Evolutionary conservation across 345 rosid genomes (phyloP).

Genomic region (Laguncularia racemosa): DNA sequence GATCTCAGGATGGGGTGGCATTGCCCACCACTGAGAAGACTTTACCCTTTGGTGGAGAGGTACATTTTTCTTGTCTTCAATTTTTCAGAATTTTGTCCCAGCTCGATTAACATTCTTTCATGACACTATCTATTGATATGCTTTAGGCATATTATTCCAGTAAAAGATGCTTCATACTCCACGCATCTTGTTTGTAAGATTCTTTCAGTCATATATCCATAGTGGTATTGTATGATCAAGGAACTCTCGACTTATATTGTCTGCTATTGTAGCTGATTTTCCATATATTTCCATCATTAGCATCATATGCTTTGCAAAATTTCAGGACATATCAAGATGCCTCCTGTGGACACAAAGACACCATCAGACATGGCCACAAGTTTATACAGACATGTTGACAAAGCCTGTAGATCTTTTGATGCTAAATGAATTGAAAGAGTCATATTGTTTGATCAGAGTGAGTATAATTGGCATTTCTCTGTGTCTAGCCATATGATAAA

Average conservation of each 20-base stretch:
- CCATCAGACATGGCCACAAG: conserved; percentile 93
- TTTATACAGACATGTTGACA: conserved; percentile 61
- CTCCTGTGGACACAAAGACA: conserved; percentile 94
- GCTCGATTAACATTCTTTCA: neutral
- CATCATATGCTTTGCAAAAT: neutral
- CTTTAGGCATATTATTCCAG: no score
- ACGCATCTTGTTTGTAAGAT: no score
- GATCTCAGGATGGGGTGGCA: conserved; percentile 82
- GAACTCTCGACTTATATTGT: no score
- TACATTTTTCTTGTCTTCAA: conserved; percentile 18
- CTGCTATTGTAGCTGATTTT: no score
- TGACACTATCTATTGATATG: no score
- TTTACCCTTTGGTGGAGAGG: conserved; percentile 96
- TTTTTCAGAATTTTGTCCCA: conserved; percentile 9
- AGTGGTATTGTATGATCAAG: no score
- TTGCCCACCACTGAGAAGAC: conserved; percentile 89
- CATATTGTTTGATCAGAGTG: conserved; percentile 71
- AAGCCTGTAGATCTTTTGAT: conserved; percentile 78
- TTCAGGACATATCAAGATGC: conserved; percentile 93
- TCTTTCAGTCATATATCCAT: no score
- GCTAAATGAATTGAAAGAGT: conserved; percentile 80
- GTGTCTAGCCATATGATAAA: no score
- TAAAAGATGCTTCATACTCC: no score
- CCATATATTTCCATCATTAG: no score
- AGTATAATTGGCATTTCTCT: conserved; percentile 9